Evolutionary conservation across 805 yeast species (phyloP).

Genomic region (Spathaspora sp.): DNA sequence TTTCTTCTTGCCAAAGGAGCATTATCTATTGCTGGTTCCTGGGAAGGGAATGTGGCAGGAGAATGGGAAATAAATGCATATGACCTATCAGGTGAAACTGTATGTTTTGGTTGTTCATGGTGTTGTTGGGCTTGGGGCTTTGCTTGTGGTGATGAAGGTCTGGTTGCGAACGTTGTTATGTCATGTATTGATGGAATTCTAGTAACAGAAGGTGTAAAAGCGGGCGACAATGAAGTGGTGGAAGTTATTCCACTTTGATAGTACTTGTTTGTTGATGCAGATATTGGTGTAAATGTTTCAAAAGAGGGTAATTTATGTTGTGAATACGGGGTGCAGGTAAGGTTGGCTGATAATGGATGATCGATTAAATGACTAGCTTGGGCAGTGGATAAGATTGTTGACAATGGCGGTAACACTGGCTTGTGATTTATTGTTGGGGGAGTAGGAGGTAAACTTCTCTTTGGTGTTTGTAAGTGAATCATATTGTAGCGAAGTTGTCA

Average conservation of each 20-base stretch:
- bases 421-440: constrained; percentile 13
- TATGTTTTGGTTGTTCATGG: not conserved
- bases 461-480: constrained; percentile 32
- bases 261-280: constrained; percentile 8
- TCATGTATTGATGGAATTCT: not conserved
- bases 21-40: constrained; percentile 82
- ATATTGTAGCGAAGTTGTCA: not conserved
- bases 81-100: constrained; percentile 19
- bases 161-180: not conserved
- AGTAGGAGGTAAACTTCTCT: constrained; percentile 25
- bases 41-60: constrained; percentile 79
- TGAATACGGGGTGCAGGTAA: constrained; percentile 1
- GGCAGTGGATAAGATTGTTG: constrained; percentile 21
- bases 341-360: constrained; percentile 4
- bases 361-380: constrained; percentile 5
- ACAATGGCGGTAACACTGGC: constrained; percentile 39
- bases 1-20: constrained; percentile 92
- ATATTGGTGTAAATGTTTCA: constrained; percentile 15
- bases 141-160: constrained; percentile 6
- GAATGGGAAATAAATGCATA: constrained; percentile 94
- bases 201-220: not conserved
- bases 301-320: constrained; percentile 22
- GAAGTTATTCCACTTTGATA: not conserved
- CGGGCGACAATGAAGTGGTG: not conserved
- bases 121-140: constrained; percentile 4